A percentile compares a stretch with the other conserved stretches of the same genome.
Conservation (phyloP, 2,329 filamentous ascomycete species). For the Macrophomina pseudophaseolina region DNA sequence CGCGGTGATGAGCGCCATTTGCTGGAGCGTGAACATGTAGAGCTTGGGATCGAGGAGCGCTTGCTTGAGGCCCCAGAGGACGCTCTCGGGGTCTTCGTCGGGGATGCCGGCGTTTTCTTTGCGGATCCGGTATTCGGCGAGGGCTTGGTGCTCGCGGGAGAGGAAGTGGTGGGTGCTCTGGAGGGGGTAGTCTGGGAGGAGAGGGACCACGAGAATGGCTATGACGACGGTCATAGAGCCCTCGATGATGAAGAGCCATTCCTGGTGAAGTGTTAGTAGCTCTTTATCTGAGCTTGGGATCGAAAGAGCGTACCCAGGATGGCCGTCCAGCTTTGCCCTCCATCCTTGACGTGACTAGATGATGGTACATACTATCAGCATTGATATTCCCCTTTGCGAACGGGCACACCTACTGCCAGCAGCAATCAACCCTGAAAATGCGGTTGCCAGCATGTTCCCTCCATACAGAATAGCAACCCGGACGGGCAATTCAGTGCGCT, state of each 20-base stretch:
- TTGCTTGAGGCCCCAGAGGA: slow-evolving; percentile 1
- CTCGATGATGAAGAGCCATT: slow-evolving; percentile 43
- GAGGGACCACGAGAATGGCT: slow-evolving; percentile 39
- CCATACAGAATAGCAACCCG: slow-evolving; percentile 60
- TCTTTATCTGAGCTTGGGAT: background rate
- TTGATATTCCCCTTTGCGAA: slow-evolving; percentile 31
- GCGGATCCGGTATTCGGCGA: slow-evolving; percentile 17
- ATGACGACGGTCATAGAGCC: slow-evolving; percentile 43
- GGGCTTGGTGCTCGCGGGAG: background rate
- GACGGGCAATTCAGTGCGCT: slow-evolving; percentile 56
- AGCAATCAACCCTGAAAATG: slow-evolving; percentile 60
- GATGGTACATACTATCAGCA: no score
- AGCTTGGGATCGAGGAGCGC: slow-evolving; percentile 8
- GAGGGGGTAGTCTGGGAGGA: slow-evolving; percentile 42
- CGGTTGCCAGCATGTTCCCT: slow-evolving; percentile 55
- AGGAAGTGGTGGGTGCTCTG: background rate
- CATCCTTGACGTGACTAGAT: slow-evolving; percentile 14
- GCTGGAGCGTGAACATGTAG: slow-evolving; percentile 8
- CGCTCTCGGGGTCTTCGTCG: background rate
- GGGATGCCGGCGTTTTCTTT: slow-evolving; percentile 14
- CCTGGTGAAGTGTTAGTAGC: slow-evolving; percentile 29
- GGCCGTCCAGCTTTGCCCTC: slow-evolving; percentile 24
- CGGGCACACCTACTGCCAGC: slow-evolving; percentile 54
- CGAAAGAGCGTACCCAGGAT: slow-evolving; percentile 12
- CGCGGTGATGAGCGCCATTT: slow-evolving; percentile 31